Conservation (phyloP, 768 basidiomycete species). For the Mycena albidolilacea region DNA sequence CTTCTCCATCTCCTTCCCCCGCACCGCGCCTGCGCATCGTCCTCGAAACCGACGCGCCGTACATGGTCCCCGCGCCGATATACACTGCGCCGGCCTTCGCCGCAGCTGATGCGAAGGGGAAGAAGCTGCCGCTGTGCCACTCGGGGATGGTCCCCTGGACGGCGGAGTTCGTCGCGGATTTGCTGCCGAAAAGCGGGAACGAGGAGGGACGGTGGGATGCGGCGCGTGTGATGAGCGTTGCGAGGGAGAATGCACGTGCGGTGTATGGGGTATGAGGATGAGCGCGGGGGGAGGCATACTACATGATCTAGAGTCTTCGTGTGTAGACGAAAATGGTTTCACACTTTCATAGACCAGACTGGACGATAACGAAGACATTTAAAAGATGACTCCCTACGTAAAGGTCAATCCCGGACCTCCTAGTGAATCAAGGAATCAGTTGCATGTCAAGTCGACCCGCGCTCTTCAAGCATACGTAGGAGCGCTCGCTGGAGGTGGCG, state of each 20-base stretch:
- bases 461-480: too few relatives aligned
- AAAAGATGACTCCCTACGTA: too few relatives aligned
- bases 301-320: background rate
- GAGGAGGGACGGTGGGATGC: slow-evolving; percentile 59
- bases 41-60: slow-evolving; percentile 91
- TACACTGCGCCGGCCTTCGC: slow-evolving; percentile 62
- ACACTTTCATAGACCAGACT: too few relatives aligned
- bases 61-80: slow-evolving; percentile 86
- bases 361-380: too few relatives aligned
- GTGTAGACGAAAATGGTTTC: too few relatives aligned
- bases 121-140: slow-evolving; percentile 79
- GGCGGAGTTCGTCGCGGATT: slow-evolving; percentile 76
- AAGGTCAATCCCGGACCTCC: too few relatives aligned
- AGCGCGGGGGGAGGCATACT: background rate
- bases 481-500: too few relatives aligned
- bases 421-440: too few relatives aligned
- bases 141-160: slow-evolving; percentile 91
- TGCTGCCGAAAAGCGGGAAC: slow-evolving; percentile 46
- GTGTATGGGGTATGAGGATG: slow-evolving; percentile 72
- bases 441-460: too few relatives aligned
- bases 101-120: slow-evolving; percentile 63
- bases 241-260: slow-evolving; percentile 73
- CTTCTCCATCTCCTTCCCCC: slow-evolving; percentile 34
- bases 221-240: slow-evolving; percentile 70
- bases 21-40: slow-evolving; percentile 62